These are phyloP conservation scores for Aspergillus udagawae DNA, from an alignment of 2,329 filamentous ascomycete genomes.

Conservation along the genomic window DNA sequence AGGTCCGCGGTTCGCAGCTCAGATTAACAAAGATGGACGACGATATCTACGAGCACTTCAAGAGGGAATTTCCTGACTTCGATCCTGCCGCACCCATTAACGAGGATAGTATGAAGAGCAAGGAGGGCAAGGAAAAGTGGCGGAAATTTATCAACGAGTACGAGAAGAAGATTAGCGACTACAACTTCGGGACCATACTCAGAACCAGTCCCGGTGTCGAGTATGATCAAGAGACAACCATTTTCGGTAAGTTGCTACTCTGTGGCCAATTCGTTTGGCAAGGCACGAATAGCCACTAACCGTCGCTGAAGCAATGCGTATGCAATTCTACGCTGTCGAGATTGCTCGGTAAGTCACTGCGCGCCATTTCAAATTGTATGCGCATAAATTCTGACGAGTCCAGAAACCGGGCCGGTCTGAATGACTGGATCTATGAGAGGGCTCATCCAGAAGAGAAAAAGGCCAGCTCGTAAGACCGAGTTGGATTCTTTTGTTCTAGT, in stretches of 20 bases:
- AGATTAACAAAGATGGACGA: constrained; percentile 92
- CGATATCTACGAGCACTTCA: constrained; percentile 88
- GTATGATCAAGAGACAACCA: constrained; percentile 84
- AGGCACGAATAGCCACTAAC: background rate
- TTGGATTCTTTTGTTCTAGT: background rate
- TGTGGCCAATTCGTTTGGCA: background rate
- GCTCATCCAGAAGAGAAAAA: constrained; percentile 58
- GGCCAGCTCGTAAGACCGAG: constrained; percentile 16
- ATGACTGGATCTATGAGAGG: constrained; percentile 95
- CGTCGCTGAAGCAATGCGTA: constrained; percentile 54
- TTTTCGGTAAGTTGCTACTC: constrained; percentile 65
- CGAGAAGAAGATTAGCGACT: constrained; percentile 93
- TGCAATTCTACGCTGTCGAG: constrained; percentile 81
- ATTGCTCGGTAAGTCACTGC: constrained; percentile 57
- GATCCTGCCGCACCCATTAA: constrained; percentile 75
- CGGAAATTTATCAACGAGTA: constrained; percentile 90
- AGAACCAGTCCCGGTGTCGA: constrained; percentile 72
- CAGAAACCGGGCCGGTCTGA: constrained; percentile 79
- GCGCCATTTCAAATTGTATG: background rate
- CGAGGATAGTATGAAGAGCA: constrained; percentile 98
- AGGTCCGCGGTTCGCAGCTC: constrained; percentile 79
- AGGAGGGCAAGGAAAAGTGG: constrained; percentile 89
- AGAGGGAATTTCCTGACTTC: constrained; percentile 85
- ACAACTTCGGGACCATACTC: constrained; percentile 95
- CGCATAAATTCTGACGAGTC: constrained; percentile 8